Percentiles rank a stretch among this genome's conserved stretches.
phyloP scores from a whole-genome alignment of 2,329 filamentous ascomycete genomes.

The Penicillium sp. region DNA sequence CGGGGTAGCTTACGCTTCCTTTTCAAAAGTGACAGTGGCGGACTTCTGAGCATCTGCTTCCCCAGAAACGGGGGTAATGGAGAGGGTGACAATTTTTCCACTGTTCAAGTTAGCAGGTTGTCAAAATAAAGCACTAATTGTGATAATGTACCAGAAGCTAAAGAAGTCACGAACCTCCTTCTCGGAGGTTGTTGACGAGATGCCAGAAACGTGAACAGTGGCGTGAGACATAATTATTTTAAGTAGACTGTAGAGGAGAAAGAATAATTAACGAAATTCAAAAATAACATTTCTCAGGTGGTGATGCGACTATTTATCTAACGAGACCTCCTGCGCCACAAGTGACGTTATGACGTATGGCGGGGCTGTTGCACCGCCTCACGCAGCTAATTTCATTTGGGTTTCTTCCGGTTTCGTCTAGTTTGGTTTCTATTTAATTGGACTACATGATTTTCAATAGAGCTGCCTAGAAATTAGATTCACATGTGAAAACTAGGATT shows the following conservation, averaged over 20 bases:
- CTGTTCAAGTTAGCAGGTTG: conserved; percentile 47
- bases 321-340: conserved; percentile 28
- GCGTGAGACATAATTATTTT: conserved; percentile 54
- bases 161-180: conserved; percentile 96
- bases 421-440: conserved; percentile 9
- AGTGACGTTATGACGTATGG: conserved; percentile 33
- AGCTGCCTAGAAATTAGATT: background rate
- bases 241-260: background rate
- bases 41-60: conserved; percentile 65
- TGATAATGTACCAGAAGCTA: conserved; percentile 66
- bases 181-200: conserved; percentile 76
- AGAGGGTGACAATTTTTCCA: conserved; percentile 85
- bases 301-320: conserved; percentile 8
- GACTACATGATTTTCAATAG: background rate
- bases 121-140: background rate
- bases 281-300: background rate
- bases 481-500: conserved; percentile 1
- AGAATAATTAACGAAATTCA: background rate
- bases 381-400: conserved; percentile 3
- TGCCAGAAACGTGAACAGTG: conserved; percentile 87
- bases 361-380: conserved; percentile 30
- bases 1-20: conserved; percentile 64
- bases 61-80: conserved; percentile 62
- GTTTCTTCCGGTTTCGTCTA: background rate
- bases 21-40: conserved; percentile 94